Evolutionary conservation across 225 moss, liverwort and hornwort species (phyloP), one percentile per base, ranked within the genome.

Genomic region (Bryoerythrophyllum caledonicum): DNA sequence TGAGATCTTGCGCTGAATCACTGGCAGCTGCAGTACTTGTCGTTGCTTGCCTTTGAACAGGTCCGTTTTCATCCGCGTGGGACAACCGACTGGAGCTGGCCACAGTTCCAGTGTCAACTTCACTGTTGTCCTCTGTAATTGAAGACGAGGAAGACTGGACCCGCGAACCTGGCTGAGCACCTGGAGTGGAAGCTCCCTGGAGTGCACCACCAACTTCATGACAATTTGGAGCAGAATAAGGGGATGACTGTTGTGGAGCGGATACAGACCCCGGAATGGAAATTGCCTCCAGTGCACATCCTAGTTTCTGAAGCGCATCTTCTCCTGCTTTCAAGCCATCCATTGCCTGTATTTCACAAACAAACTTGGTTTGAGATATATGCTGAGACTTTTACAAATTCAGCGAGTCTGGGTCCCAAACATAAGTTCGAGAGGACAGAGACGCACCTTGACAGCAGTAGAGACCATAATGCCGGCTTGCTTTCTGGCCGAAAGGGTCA

Each of bases 361-460:
- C 40, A 16, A 60, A 76, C 43, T 12, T 28, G 40, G 52, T 26
- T 58, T 81, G 40, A 78, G 67, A 72, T 66, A 34, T 27, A 58
- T 63, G 53, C 26, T 55, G 30, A 14, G 28, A 56, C 13, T 49
- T 49, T 64, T 37, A 41, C 63, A 27, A 78, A 49, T 19, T 52
- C 38, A 43, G 72, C 16, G 41, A 40, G 27, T 63, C 40, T 44
- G 51, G 76, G 67, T 73, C 13, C 26, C 57, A 67, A 43, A 40
- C 4, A 43, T 35, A 38, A 76, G 74, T 55, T 68, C 23, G 66
- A 67, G 13, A 65, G 80, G 46, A 24, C 74, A 70, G 63, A 60
- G n/a, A 73, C 74, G n/a, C 87, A 99, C 97, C 93, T 91, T 86
- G 21, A 99, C 88, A 77, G 95, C 91, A 80, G 86, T 84, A 49